A percentile compares a stretch with the other conserved stretches of the same genome.
phyloP scores from a whole-genome alignment of 371 early-diverging fungal genomes.

The Massospora cicadina region DNA sequence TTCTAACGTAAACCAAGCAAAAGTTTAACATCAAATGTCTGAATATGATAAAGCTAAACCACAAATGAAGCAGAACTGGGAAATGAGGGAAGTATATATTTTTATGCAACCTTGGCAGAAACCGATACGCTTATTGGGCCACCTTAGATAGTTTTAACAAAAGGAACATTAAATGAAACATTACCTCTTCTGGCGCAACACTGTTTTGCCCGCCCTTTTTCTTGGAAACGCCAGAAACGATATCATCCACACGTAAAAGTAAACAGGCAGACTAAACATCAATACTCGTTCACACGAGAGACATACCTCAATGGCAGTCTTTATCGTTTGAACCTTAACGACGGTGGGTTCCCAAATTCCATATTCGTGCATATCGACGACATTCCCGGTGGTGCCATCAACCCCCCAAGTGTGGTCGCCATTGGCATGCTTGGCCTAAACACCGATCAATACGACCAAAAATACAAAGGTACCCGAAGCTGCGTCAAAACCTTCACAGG shows the following conservation, averaged over 20 bases:
- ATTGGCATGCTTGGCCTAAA: slow-evolving; percentile 77
- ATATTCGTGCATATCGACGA: slow-evolving; percentile 92
- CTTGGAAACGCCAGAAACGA: slow-evolving; percentile 79
- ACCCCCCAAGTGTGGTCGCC: slow-evolving; percentile 83
- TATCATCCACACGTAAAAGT: slow-evolving; percentile 92
- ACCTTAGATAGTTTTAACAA: neutral
- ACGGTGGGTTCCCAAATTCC: slow-evolving; percentile 99
- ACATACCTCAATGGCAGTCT: slow-evolving; percentile 94
- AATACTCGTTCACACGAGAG: neutral
- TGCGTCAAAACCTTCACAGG: slow-evolving; percentile 87
- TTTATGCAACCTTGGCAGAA: neutral
- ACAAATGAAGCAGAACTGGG: neutral
- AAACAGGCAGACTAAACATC: slow-evolving; percentile 58
- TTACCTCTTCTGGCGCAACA: slow-evolving; percentile 11
- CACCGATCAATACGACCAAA: slow-evolving; percentile 1
- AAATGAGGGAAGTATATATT: neutral
- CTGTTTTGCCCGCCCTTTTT: slow-evolving; percentile 24
- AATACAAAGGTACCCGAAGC: slow-evolving; percentile 36
- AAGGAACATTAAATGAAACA: neutral
- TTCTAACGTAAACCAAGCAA: too few species aligned
- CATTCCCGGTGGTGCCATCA: slow-evolving; percentile 87
- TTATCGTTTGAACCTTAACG: slow-evolving; percentile 98
- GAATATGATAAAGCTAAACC: too few species aligned
- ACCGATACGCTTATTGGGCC: neutral
- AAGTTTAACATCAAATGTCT: too few species aligned